These are phyloP conservation scores for Diaporthe citriasiana DNA, from an alignment of 2,329 filamentous ascomycete species.

Conservation along the genomic window DNA sequence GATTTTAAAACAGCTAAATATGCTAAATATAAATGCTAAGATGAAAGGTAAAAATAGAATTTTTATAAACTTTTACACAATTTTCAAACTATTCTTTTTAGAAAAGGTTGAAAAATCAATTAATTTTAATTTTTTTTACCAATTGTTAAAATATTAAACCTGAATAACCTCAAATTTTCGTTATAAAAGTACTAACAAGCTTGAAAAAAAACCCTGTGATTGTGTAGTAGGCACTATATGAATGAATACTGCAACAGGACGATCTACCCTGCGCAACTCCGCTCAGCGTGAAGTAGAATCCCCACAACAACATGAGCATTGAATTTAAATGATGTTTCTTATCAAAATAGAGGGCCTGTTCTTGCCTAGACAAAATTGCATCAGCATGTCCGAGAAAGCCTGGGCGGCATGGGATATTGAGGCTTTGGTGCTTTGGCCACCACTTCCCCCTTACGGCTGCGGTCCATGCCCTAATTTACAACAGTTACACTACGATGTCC, in stretches of 20 bases:
- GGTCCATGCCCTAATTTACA: neutral
- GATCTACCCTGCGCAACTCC: neutral
- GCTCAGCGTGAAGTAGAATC: neutral
- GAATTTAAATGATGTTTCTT: neutral
- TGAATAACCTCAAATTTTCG: neutral
- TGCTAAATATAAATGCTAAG: neutral
- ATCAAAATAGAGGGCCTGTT: neutral
- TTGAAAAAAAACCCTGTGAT: neutral
- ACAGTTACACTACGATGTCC: neutral
- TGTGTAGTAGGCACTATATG: neutral
- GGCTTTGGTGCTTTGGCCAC: neutral
- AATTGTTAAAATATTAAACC: neutral
- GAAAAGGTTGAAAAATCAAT: neutral
- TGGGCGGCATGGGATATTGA: constrained; percentile 7
- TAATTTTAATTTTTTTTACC: neutral
- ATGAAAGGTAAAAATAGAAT: neutral
- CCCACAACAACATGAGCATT: neutral
- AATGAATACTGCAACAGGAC: neutral
- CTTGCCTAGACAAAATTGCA: constrained; percentile 5
- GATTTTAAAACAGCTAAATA: neutral
- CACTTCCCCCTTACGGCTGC: neutral
- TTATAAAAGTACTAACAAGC: neutral
- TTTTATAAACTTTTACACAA: neutral
- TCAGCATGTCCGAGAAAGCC: neutral
- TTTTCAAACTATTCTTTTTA: neutral